These are phyloP conservation scores for Oryza nivara DNA, from an alignment of 176 grass and related monocot genomes.

Conservation along the genomic window DNA sequence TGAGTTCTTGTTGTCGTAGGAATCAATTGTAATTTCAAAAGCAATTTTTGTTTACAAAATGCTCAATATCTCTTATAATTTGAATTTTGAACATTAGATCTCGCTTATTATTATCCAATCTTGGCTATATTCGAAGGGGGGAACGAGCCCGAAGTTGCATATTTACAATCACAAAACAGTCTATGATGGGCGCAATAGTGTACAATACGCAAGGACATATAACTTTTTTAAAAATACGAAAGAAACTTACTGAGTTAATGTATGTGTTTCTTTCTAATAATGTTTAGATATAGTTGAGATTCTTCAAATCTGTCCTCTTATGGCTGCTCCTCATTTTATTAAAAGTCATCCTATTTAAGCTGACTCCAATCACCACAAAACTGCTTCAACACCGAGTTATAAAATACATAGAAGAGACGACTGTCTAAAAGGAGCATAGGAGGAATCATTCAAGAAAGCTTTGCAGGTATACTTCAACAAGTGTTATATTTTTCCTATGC, in stretches of 20 bases:
- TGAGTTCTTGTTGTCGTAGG: not conserved
- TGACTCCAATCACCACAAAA: not conserved
- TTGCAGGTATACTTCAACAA: not conserved
- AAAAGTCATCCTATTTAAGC: not conserved
- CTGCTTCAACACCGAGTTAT: not conserved
- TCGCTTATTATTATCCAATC: too few species aligned
- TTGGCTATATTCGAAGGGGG: too few species aligned
- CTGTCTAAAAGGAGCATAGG: not conserved
- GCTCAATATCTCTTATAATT: not conserved
- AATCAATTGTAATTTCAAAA: not conserved
- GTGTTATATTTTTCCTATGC: not conserved
- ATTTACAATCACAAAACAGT: not conserved
- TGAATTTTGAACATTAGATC: too few species aligned
- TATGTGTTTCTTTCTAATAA: too few species aligned
- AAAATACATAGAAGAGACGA: not conserved
- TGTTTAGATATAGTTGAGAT: too few species aligned
- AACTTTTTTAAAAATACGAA: not conserved
- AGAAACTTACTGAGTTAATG: too few species aligned
- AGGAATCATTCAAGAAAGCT: not conserved
- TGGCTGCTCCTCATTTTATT: too few species aligned
- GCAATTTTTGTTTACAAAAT: not conserved
- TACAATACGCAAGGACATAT: not conserved
- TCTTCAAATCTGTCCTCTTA: too few species aligned
- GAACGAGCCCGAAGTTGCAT: too few species aligned
- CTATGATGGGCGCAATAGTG: not conserved